Conservation (phyloP, 768 basidiomycete species). For the Xerocomus spinulosus region DNA sequence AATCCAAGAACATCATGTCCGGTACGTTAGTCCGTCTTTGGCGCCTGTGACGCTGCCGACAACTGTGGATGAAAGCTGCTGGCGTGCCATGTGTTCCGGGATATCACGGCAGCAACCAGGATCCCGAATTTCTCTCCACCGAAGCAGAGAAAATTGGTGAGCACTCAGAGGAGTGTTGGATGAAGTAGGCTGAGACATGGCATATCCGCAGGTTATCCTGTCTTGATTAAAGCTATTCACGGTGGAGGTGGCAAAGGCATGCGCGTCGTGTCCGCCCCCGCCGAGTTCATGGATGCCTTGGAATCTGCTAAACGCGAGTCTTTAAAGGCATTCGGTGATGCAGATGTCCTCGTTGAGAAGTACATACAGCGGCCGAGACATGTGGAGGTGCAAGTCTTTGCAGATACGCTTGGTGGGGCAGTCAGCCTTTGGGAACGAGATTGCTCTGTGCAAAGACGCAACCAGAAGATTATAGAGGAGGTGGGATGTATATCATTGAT, state of each 20-base stretch:
- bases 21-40: slow-evolving; percentile 37
- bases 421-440: slow-evolving; percentile 97
- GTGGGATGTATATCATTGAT: slow-evolving; percentile 29
- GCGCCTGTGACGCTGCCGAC: not conserved
- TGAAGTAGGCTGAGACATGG: not conserved
- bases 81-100: slow-evolving; percentile 93
- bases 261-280: slow-evolving; percentile 68
- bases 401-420: slow-evolving; percentile 70
- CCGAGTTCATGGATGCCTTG: slow-evolving; percentile 74
- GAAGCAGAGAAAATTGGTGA: slow-evolving; percentile 70
- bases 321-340: slow-evolving; percentile 81
- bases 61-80: slow-evolving; percentile 50
- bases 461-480: slow-evolving; percentile 96
- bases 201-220: slow-evolving; percentile 65
- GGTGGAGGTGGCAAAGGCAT: slow-evolving; percentile 97
- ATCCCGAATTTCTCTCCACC: slow-evolving; percentile 60
- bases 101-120: slow-evolving; percentile 84
- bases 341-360: slow-evolving; percentile 83
- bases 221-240: slow-evolving; percentile 94
- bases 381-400: slow-evolving; percentile 94
- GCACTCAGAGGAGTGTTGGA: not conserved
- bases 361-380: slow-evolving; percentile 85
- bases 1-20: slow-evolving; percentile 94
- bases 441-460: slow-evolving; percentile 85
- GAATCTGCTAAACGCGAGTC: slow-evolving; percentile 89